phyloP scores from a whole-genome alignment of 768 basidiomycete genomes.

The Agaricus blazei region DNA sequence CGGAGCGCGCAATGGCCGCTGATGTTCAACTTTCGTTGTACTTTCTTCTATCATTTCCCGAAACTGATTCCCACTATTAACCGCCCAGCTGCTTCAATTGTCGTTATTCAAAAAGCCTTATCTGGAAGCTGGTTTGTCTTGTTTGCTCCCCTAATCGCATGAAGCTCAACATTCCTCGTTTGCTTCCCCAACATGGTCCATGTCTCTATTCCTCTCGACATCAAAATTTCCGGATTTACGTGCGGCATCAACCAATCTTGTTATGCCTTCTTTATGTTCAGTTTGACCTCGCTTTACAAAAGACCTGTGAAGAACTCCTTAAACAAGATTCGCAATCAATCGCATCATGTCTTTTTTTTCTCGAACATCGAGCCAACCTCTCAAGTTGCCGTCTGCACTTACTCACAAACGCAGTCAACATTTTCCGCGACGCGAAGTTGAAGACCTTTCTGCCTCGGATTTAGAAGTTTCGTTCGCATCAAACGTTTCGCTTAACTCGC shows the following conservation, averaged over 20 bases:
- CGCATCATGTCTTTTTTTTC: constrained; percentile 55
- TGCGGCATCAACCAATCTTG: constrained; percentile 15
- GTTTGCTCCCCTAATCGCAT: constrained; percentile 9
- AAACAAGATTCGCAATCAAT: constrained; percentile 20
- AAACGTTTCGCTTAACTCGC: constrained; percentile 74
- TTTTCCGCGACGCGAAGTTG: constrained; percentile 43
- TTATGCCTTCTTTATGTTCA: constrained; percentile 25
- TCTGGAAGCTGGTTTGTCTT: constrained; percentile 25
- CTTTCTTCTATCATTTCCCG: constrained; percentile 17
- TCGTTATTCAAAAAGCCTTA: constrained; percentile 18
- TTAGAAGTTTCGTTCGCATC: constrained; percentile 82
- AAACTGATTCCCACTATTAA: constrained; percentile 26
- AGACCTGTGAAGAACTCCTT: constrained; percentile 44
- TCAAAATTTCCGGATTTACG: constrained; percentile 11
- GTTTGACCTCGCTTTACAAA: constrained; percentile 27
- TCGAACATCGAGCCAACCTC: constrained; percentile 34
- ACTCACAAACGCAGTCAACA: constrained; percentile 46
- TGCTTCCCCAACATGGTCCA: background rate
- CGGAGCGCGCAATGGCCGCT: constrained; percentile 29
- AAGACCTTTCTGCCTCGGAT: constrained; percentile 70
- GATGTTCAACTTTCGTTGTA: constrained; percentile 13
- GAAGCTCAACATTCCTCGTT: constrained; percentile 1
- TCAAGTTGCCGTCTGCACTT: constrained; percentile 39
- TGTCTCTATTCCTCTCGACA: background rate
- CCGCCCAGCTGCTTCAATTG: constrained; percentile 23